These are phyloP conservation scores for Trifolium subterraneum DNA, from an alignment of 306 rosid species.

Conservation along the genomic window DNA sequence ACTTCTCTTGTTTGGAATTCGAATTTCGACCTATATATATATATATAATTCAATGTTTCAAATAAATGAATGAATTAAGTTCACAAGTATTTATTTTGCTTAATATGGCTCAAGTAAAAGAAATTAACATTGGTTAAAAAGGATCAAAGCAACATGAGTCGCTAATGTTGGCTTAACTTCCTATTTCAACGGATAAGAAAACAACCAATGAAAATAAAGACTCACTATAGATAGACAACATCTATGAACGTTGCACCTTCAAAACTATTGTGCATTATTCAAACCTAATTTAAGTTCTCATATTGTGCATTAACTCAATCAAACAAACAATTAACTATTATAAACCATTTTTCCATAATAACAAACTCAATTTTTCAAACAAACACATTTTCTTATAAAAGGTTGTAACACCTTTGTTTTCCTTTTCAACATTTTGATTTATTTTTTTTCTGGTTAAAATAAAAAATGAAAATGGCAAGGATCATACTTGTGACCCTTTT, in stretches of 20 bases:
- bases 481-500: slow-evolving; percentile 12
- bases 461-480: slow-evolving; percentile 17
- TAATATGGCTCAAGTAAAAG: too few relatives aligned
- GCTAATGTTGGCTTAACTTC: neutral
- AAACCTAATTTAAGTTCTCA: slow-evolving; percentile 2
- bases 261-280: neutral
- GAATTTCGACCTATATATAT: too few relatives aligned
- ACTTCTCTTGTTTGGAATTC: too few relatives aligned
- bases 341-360: slow-evolving; percentile 27
- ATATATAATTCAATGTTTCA: too few relatives aligned
- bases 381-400: slow-evolving; percentile 21
- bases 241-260: neutral
- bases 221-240: slow-evolving; percentile 20
- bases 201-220: neutral
- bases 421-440: neutral
- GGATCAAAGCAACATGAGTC: neutral
- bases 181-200: slow-evolving; percentile 28
- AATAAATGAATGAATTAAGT: too few relatives aligned
- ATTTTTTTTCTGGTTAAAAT: neutral
- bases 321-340: neutral
- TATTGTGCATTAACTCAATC: neutral
- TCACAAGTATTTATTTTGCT: too few relatives aligned
- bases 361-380: neutral
- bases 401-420: neutral
- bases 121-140: neutral